phyloP scores from a whole-genome alignment of 75 land plant genomes.

The Pinus tabuliformis region DNA sequence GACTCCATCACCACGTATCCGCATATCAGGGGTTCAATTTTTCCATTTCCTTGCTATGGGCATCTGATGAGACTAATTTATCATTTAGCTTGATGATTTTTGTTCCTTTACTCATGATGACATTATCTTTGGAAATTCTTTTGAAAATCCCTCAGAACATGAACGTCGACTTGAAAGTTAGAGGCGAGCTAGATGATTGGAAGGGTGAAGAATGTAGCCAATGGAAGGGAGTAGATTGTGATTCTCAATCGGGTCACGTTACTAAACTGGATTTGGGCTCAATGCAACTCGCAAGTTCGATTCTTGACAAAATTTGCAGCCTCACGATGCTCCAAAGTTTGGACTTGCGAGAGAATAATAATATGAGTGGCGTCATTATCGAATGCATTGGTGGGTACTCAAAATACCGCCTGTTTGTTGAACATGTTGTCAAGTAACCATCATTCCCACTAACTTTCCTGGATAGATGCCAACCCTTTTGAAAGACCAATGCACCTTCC shows the following conservation, averaged over 20 bases:
- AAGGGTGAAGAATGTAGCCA: conserved; percentile 37
- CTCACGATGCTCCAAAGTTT: conserved; percentile 33
- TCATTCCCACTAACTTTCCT: too few species aligned
- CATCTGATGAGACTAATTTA: too few species aligned
- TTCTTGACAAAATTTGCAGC: conserved; percentile 31
- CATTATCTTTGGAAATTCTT: conserved; percentile 68
- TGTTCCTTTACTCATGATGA: conserved; percentile 30
- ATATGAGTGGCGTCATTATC: conserved; percentile 36
- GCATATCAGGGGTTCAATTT: too few species aligned
- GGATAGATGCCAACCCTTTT: too few species aligned
- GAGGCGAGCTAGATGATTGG: conserved; percentile 57
- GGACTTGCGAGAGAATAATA: conserved; percentile 28
- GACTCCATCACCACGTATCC: too few species aligned
- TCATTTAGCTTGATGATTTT: neutral
- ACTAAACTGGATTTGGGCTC: conserved; percentile 12
- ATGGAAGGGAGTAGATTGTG: conserved; percentile 65
- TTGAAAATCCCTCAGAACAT: conserved; percentile 80
- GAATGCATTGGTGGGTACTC: conserved; percentile 25
- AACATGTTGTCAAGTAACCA: too few species aligned
- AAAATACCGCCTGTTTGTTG: too few species aligned
- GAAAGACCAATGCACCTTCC: too few species aligned
- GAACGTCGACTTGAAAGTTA: conserved; percentile 66
- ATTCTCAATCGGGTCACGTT: conserved; percentile 32
- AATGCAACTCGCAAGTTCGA: conserved; percentile 15
- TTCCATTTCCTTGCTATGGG: too few species aligned